phyloP scores from a whole-genome alignment of 169 alveolate genomes.

The Cryptosporidium meleagridis region DNA sequence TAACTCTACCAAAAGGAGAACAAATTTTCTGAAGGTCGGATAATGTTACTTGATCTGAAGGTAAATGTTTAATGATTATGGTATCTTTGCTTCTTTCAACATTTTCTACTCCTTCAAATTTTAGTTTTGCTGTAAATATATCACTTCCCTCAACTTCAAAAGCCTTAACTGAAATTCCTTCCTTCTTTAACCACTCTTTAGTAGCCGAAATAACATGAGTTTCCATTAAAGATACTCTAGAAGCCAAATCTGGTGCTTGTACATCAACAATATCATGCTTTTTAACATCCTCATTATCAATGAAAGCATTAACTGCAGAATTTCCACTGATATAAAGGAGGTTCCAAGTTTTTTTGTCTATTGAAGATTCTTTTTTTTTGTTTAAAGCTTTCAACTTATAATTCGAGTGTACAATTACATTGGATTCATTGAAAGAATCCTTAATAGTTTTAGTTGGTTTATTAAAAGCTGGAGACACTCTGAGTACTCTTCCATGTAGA shows the following conservation, averaged over 20 bases:
- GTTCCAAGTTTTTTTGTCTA: constrained; percentile 94
- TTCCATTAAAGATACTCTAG: constrained; percentile 92
- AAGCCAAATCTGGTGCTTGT: constrained; percentile 85
- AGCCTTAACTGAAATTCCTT: constrained; percentile 90
- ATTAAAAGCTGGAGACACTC: constrained; percentile 73
- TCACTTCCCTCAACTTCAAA: constrained; percentile 82
- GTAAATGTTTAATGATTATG: constrained; percentile 79
- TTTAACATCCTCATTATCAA: constrained; percentile 84
- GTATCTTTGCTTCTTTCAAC: constrained; percentile 76
- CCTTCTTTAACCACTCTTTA: constrained; percentile 93
- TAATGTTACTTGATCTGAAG: constrained; percentile 74
- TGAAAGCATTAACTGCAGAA: constrained; percentile 90
- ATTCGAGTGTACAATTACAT: constrained; percentile 83
- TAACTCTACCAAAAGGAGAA: constrained; percentile 86
- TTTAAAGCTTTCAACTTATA: constrained; percentile 82
- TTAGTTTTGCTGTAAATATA: constrained; percentile 30
- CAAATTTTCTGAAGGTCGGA: constrained; percentile 84
- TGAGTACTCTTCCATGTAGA: constrained; percentile 80
- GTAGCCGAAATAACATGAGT: constrained; percentile 92
- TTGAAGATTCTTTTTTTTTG: constrained; percentile 83
- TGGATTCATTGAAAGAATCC: constrained; percentile 80
- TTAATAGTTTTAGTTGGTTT: constrained; percentile 74
- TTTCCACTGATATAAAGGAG: constrained; percentile 93
- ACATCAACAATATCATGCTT: constrained; percentile 88
- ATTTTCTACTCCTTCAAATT: constrained; percentile 25